Conservation (phyloP, 208 protist genomes). For the Crithidia expoeki region DNA sequence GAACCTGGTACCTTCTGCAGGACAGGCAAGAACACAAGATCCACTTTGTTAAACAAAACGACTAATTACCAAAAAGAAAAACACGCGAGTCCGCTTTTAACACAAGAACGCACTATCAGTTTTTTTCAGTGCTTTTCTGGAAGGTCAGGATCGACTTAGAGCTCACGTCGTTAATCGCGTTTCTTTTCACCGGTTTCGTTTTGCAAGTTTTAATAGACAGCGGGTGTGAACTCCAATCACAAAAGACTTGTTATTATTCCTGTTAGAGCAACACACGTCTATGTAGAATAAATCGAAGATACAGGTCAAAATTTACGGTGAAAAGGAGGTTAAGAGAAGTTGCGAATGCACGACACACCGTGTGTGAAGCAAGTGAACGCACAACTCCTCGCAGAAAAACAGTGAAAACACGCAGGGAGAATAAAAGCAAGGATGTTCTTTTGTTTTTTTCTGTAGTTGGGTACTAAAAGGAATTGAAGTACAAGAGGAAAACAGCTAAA, state of each 20-base stretch:
- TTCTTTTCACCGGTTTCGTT: neutral
- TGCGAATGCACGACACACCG: neutral
- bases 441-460: no score
- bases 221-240: no score
- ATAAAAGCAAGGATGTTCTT: no score
- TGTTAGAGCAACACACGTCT: no score
- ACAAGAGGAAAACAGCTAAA: no score
- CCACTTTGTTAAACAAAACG: neutral
- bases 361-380: neutral
- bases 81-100: neutral
- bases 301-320: neutral
- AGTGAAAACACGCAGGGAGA: no score
- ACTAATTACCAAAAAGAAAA: neutral
- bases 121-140: slow-evolving; percentile 10
- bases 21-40: no score
- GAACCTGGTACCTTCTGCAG: neutral
- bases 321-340: neutral
- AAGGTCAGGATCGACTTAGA: neutral
- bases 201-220: no score
- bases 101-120: slow-evolving; percentile 17
- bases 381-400: no score
- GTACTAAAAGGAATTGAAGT: no score
- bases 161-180: neutral
- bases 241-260: no score
- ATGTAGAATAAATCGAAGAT: no score